phyloP scores from a whole-genome alignment of 345 rosid genomes.

The Iberis pinnata region DNA sequence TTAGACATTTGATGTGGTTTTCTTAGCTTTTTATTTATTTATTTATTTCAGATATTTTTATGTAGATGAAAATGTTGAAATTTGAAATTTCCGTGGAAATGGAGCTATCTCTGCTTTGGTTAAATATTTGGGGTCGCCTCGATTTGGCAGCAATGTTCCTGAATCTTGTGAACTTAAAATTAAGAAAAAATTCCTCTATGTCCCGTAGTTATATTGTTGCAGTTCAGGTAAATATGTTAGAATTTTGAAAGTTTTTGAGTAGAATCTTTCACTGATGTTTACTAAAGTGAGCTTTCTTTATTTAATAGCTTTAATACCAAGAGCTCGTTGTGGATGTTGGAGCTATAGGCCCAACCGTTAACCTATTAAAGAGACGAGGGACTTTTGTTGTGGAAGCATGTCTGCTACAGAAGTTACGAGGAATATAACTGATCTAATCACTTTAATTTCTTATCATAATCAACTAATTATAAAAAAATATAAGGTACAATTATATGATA shows the following conservation, averaged over 20 bases:
- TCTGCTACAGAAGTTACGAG: no score
- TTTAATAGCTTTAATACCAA: constrained; percentile 56
- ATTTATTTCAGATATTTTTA: no score
- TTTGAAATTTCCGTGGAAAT: constrained; percentile 50
- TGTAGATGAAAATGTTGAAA: constrained; percentile 47
- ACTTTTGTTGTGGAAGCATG: constrained; percentile 10
- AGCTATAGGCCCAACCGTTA: constrained; percentile 49
- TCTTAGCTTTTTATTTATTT: no score
- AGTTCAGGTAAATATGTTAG: constrained; percentile 43
- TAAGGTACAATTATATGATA: no score
- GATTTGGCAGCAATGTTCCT: background rate
- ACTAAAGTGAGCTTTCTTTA: constrained; percentile 9
- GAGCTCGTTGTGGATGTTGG: constrained; percentile 69
- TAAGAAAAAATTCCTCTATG: constrained; percentile 50
- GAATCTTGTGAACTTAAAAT: constrained; percentile 40
- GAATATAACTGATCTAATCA: no score
- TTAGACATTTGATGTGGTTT: no score
- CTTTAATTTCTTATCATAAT: no score
- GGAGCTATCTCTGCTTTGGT: constrained; percentile 61
- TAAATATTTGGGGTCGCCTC: constrained; percentile 39
- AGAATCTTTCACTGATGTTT: background rate
- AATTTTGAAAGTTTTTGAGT: no score
- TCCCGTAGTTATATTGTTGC: constrained; percentile 64
- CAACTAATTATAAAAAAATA: no score
- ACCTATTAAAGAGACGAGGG: constrained; percentile 44